Percentiles rank a stretch among this genome's conserved stretches.
These are phyloP conservation scores for Neophaeococcomyces aloes DNA, from an alignment of 2,329 filamentous ascomycete species.

Conservation along the genomic window DNA sequence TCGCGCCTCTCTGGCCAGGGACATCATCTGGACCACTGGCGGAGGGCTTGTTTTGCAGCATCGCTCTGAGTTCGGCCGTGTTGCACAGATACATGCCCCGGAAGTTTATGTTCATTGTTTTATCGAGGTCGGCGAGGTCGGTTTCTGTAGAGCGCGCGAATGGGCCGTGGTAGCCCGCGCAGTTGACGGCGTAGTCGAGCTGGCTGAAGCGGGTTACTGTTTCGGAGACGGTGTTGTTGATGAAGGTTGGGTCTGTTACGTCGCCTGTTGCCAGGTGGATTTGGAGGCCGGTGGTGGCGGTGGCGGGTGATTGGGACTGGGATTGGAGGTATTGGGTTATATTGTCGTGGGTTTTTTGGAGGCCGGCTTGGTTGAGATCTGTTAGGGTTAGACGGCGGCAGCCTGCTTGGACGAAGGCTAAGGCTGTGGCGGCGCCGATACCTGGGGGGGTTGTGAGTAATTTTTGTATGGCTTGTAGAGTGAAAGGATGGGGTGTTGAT, in stretches of 20 bases:
- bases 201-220: slow-evolving; percentile 32
- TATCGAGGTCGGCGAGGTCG: slow-evolving; percentile 40
- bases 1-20: slow-evolving; percentile 34
- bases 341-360: slow-evolving; percentile 29
- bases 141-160: slow-evolving; percentile 38
- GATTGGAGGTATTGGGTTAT: slow-evolving; percentile 26
- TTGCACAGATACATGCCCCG: slow-evolving; percentile 41
- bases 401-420: slow-evolving; percentile 41
- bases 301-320: no score
- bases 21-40: slow-evolving; percentile 28
- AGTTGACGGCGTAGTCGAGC: slow-evolving; percentile 48
- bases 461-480: slow-evolving; percentile 3
- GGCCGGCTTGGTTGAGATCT: slow-evolving; percentile 37
- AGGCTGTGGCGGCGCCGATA: slow-evolving; percentile 46
- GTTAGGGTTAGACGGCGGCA: slow-evolving; percentile 44
- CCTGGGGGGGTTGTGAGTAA: slow-evolving; percentile 29
- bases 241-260: slow-evolving; percentile 39
- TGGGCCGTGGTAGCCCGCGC: slow-evolving; percentile 42
- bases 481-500: neutral
- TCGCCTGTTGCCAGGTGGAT: slow-evolving; percentile 35
- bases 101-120: slow-evolving; percentile 47
- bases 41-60: slow-evolving; percentile 40
- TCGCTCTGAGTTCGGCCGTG: slow-evolving; percentile 35
- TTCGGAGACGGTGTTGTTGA: slow-evolving; percentile 29
- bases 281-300: no score